Base-by-base conservation (phyloP, 192 early-diverging fungal species). In the Lobosporangium transversale region DNA sequence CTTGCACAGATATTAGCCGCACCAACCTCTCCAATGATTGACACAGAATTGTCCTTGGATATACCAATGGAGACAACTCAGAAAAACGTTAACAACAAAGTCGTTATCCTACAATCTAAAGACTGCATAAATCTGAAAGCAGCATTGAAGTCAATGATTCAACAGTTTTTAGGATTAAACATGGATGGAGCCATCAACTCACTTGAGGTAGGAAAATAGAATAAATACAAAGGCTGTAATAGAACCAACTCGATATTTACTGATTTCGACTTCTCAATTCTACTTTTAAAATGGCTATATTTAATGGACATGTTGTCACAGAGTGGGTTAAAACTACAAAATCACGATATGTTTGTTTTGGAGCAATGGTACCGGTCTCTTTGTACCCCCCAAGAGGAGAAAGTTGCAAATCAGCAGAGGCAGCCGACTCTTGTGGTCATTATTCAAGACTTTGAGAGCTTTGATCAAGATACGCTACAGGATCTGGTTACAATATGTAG, bases 391-490 rank as follows among this genome's bases (percentile, higher is more conserved):
- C n/a, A 18, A 1, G 45, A 31, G 31, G 35, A 48, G 14, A 18
- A 53, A 8, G 29, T 44, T 4, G n/a, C 14, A 21, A 14, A 43
- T 14, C 17, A 62, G 24, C 21, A 57, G 27, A 58, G 32, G 11
- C 24, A 20, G 15, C 76, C 80, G 2, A 87, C 81, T 17, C 47
- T 94, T 3, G 90, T 95, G 4, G 70, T 95, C 24, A 88, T 95
- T 30, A 62, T 97, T 48, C 91, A 95, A 62, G 94, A 97, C 67
- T 93, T 95, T 80, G 95, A 97, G 66, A 84, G 89, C 42, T 95
- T 97, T 55, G 83, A 88, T 33, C 83, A 89, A 8, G 66, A 68
- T 15, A 81, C 94, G 0, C 84, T 95, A 6, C 86, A 94, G 56
- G 88, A 93, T 60, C 86, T 95, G 65, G 85, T 96, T 53, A 84